These are phyloP conservation scores for Heritiera littoralis DNA, from an alignment of 345 rosid species.

Conservation along the genomic window DNA sequence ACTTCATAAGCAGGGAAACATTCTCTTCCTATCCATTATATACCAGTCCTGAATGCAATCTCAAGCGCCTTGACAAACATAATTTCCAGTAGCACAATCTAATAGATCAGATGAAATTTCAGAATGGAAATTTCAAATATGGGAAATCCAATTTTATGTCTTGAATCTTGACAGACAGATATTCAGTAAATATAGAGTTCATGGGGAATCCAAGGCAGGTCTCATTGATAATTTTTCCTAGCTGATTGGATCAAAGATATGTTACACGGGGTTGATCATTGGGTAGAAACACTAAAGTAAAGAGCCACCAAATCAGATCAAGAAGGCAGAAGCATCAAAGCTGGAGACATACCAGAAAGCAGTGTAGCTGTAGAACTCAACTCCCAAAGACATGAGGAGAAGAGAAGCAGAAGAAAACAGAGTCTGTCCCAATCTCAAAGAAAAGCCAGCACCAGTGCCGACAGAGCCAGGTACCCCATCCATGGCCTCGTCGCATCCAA, in stretches of 20 bases:
- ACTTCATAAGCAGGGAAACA: not conserved
- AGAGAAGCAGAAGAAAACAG: conserved; percentile 79
- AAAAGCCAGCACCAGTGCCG: conserved; percentile 74
- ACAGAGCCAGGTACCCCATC: conserved; percentile 70
- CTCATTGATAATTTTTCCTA: not conserved
- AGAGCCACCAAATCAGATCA: not conserved
- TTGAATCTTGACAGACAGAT: too few relatives aligned
- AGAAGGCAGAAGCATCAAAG: not conserved
- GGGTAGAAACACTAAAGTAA: not conserved
- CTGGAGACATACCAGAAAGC: conserved; percentile 67
- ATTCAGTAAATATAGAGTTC: not conserved
- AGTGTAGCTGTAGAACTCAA: conserved; percentile 82
- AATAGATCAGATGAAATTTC: not conserved
- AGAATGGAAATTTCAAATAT: not conserved
- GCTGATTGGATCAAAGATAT: not conserved
- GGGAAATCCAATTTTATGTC: too few relatives aligned
- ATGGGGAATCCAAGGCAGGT: not conserved
- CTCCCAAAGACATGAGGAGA: conserved; percentile 82
- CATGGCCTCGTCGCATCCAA: conserved; percentile 40
- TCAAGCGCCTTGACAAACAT: not conserved
- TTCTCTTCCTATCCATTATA: not conserved
- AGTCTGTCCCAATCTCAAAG: conserved; percentile 79
- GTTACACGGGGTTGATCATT: not conserved
- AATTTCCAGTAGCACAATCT: not conserved
- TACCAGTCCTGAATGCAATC: not conserved